phyloP scores from a whole-genome alignment of 306 rosid species.

The Alnus glutinosa region DNA sequence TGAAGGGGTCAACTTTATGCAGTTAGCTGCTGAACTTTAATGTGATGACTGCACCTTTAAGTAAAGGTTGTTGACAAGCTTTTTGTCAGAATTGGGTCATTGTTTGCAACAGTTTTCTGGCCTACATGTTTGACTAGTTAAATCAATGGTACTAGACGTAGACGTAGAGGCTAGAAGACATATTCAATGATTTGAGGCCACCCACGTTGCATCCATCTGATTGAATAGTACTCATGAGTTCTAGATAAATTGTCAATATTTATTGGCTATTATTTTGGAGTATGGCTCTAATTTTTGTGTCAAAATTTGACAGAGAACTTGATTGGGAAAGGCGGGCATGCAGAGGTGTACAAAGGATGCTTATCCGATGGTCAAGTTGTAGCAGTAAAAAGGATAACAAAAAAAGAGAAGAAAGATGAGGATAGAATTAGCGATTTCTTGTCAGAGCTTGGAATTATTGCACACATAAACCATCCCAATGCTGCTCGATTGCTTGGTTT shows the following conservation, averaged over 20 bases:
- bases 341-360: conserved; percentile 82
- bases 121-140: not conserved
- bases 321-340: conserved; percentile 93
- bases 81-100: not conserved
- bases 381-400: conserved; percentile 82
- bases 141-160: not conserved
- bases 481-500: conserved; percentile 81
- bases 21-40: not conserved
- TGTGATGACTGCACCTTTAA: not conserved
- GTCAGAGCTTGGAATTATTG: conserved; percentile 89
- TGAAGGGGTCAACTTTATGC: not conserved
- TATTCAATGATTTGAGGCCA: not conserved
- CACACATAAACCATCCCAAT: conserved; percentile 79
- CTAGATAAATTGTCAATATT: not conserved
- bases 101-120: not conserved
- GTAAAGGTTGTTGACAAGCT: not conserved
- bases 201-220: not conserved
- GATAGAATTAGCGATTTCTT: conserved; percentile 80
- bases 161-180: too few species aligned
- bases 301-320: conserved; percentile 55
- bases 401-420: conserved; percentile 56
- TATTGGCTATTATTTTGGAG: not conserved
- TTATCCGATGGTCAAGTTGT: conserved; percentile 65
- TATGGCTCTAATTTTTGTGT: not conserved
- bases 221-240: not conserved